A percentile compares a stretch with the other conserved stretches of the same genome.
These are phyloP conservation scores for Penicillium sp. DNA, from an alignment of 2,329 filamentous ascomycete genomes.

Conservation along the genomic window DNA sequence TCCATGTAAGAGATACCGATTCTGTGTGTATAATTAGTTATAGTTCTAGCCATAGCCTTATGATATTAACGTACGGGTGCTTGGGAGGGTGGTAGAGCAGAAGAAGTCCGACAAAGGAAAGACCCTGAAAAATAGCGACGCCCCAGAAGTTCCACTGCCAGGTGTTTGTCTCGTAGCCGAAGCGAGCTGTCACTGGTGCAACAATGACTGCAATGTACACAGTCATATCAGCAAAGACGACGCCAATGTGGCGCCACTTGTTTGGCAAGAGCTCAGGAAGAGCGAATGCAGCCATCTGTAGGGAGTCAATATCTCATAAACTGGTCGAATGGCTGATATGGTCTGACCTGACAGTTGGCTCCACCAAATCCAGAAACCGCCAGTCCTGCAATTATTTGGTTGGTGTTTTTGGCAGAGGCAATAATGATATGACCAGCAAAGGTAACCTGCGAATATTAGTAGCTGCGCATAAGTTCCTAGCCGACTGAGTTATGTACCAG, in stretches of 20 bases:
- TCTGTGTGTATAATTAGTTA: slow-evolving; percentile 25
- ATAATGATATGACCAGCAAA: slow-evolving; percentile 43
- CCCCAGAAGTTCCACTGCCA: slow-evolving; percentile 52
- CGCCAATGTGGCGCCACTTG: slow-evolving; percentile 50
- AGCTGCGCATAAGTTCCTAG: too few relatives aligned
- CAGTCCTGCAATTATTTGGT: slow-evolving; percentile 41
- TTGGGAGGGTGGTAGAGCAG: slow-evolving; percentile 44
- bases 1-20: slow-evolving; percentile 35
- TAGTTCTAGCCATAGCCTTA: slow-evolving; percentile 11
- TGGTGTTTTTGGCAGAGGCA: slow-evolving; percentile 42
- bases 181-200: slow-evolving; percentile 48
- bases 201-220: slow-evolving; percentile 50
- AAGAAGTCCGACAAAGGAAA: slow-evolving; percentile 47
- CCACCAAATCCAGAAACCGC: slow-evolving; percentile 48
- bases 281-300: slow-evolving; percentile 44
- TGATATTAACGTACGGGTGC: slow-evolving; percentile 37
- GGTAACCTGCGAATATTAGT: slow-evolving; percentile 20
- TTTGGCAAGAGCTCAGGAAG: slow-evolving; percentile 52
- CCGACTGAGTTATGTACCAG: slow-evolving; percentile 17
- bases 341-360: slow-evolving; percentile 43
- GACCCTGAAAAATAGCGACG: slow-evolving; percentile 44
- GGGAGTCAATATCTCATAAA: neutral
- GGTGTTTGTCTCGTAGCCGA: slow-evolving; percentile 36
- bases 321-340: neutral
- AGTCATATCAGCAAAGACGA: slow-evolving; percentile 45